Percentiles rank a stretch among this genome's conserved stretches.
Conservation (phyloP, 805 yeast species). For the Babjeviella inositovora region DNA sequence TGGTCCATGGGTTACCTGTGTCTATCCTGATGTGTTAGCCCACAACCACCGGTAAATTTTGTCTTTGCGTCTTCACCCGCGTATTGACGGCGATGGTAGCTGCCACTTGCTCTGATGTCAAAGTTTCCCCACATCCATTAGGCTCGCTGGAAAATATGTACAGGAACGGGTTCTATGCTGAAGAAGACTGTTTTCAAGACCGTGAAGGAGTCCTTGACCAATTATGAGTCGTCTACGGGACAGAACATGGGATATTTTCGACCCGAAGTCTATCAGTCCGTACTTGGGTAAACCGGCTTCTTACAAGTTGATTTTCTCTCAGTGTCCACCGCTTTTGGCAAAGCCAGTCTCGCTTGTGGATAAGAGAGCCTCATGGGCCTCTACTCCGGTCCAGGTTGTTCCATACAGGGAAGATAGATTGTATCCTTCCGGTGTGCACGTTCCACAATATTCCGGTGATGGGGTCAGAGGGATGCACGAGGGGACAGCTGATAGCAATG, state of each 20-base stretch:
- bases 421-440: constrained; percentile 71
- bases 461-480: constrained; percentile 49
- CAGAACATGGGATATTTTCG: constrained; percentile 66
- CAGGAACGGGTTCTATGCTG: constrained; percentile 63
- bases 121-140: constrained; percentile 36
- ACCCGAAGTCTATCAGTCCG: constrained; percentile 49
- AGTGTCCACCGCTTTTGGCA: constrained; percentile 60
- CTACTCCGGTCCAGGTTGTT: constrained; percentile 47
- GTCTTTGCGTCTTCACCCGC: constrained; percentile 63
- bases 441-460: constrained; percentile 62
- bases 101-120: constrained; percentile 51
- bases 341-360: constrained; percentile 58
- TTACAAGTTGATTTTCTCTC: constrained; percentile 62
- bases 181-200: constrained; percentile 53
- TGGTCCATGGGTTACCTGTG: constrained; percentile 71
- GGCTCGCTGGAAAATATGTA: constrained; percentile 61
- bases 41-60: constrained; percentile 82
- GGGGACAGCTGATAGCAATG: constrained; percentile 52
- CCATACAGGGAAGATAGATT: constrained; percentile 60
- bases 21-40: constrained; percentile 69
- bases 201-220: constrained; percentile 47
- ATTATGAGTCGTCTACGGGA: constrained; percentile 45
- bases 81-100: constrained; percentile 69
- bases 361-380: constrained; percentile 78
- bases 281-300: constrained; percentile 65